phyloP scores from a whole-genome alignment of 306 rosid species.

The Citrullus mucosospermus region DNA sequence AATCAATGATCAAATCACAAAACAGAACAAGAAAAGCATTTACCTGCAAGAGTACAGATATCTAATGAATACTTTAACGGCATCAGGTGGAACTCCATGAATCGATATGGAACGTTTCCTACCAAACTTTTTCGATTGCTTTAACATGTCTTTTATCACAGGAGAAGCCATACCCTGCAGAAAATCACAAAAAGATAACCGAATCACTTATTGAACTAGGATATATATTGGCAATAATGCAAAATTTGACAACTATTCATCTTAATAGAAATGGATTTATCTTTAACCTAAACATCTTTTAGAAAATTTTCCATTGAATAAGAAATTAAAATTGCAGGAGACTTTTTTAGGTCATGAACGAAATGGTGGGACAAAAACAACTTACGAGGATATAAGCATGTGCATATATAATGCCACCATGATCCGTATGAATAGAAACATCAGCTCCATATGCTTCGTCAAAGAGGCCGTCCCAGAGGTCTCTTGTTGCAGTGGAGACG shows the following conservation, averaged over 20 bases:
- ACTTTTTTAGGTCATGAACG: background rate
- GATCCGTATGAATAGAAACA: conserved; percentile 48
- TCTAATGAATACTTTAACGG: conserved; percentile 69
- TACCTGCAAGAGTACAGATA: conserved; percentile 68
- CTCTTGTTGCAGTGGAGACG: conserved; percentile 32
- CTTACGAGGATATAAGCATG: conserved; percentile 81
- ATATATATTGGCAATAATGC: background rate
- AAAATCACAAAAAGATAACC: conserved; percentile 11
- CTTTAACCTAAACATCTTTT: background rate
- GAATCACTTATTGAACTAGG: background rate
- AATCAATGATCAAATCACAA: background rate
- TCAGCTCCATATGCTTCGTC: conserved; percentile 68
- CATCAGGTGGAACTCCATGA: conserved; percentile 56
- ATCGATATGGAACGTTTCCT: conserved; percentile 36
- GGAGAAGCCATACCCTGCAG: conserved; percentile 71
- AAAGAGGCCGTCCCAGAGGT: conserved; percentile 64
- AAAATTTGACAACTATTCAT: background rate
- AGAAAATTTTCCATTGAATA: background rate
- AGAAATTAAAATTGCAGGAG: background rate
- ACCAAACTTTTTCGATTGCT: conserved; percentile 20
- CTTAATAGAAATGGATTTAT: background rate
- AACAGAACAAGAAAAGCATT: background rate
- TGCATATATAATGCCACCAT: conserved; percentile 53
- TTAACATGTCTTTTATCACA: conserved; percentile 48
- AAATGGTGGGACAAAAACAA: conserved; percentile 11